These are phyloP conservation scores for Phytopythium oedochilum DNA, from an alignment of 352 stramenopile species.

Conservation along the genomic window DNA sequence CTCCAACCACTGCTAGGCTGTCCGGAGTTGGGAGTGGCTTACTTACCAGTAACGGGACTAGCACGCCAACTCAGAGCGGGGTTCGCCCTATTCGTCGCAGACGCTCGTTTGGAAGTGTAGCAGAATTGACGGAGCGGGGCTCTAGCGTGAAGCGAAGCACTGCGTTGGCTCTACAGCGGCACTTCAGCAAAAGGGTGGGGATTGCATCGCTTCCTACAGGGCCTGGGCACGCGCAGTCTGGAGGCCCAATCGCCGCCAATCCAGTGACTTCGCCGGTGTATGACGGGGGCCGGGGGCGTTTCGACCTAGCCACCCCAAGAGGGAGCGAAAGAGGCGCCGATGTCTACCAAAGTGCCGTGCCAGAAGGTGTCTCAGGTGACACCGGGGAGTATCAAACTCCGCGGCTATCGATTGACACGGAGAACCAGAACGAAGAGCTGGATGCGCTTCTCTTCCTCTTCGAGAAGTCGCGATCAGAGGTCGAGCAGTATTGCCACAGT, in stretches of 20 bases:
- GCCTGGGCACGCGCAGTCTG: not conserved
- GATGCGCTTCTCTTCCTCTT: constrained; percentile 61
- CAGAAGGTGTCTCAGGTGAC: not conserved
- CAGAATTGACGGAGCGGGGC: constrained; percentile 39
- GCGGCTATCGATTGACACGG: constrained; percentile 1
- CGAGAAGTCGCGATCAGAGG: constrained; percentile 56
- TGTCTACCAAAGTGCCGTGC: not conserved
- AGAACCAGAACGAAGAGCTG: constrained; percentile 35
- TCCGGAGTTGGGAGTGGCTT: constrained; percentile 1
- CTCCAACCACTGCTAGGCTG: not conserved
- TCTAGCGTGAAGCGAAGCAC: constrained; percentile 33
- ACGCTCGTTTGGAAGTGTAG: constrained; percentile 68
- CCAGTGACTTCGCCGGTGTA: not conserved
- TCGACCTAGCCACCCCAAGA: not conserved
- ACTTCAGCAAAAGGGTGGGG: constrained; percentile 49
- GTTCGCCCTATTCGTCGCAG: constrained; percentile 51
- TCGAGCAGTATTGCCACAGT: constrained; percentile 69
- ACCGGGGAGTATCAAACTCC: not conserved
- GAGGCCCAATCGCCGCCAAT: not conserved
- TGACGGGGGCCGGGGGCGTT: not conserved
- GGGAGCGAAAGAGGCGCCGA: not conserved
- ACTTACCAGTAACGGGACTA: not conserved
- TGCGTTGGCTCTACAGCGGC: constrained; percentile 39
- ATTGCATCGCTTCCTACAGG: not conserved
- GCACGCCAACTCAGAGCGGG: constrained; percentile 3